Conservation (phyloP, 2,329 filamentous ascomycete species). For the Paecilomyces sp. region DNA sequence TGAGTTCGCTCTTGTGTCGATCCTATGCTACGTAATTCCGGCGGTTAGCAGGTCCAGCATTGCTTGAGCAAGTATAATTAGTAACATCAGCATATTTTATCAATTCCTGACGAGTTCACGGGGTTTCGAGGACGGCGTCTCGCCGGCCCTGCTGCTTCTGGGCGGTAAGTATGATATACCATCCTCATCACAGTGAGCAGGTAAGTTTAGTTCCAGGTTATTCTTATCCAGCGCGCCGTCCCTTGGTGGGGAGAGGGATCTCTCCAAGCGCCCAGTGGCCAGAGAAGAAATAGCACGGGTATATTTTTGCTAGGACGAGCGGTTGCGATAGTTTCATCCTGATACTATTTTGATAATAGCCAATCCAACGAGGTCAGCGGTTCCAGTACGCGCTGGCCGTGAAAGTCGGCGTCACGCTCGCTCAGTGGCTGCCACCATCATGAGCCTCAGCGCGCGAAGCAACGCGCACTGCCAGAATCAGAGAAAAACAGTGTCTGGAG, state of each 20-base stretch:
- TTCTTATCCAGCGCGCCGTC: neutral
- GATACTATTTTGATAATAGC: conserved; percentile 17
- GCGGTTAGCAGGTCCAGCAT: neutral
- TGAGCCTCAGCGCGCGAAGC: neutral
- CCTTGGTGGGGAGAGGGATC: neutral
- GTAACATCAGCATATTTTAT: conserved; percentile 11
- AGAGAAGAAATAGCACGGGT: conserved; percentile 5
- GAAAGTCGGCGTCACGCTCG: conserved; percentile 15
- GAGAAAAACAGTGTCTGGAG: neutral
- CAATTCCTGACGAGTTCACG: neutral
- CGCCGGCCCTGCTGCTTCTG: neutral
- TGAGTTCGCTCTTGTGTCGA: conserved; percentile 9
- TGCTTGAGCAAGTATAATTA: conserved; percentile 17
- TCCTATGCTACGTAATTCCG: conserved; percentile 10
- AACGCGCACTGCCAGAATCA: conserved; percentile 1
- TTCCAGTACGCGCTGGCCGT: conserved; percentile 19
- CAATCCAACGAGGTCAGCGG: conserved; percentile 3
- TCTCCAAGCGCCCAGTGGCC: neutral
- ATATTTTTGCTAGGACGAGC: conserved; percentile 1
- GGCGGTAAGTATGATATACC: conserved; percentile 3
- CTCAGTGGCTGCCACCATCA: conserved; percentile 12
- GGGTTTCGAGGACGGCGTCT: neutral
- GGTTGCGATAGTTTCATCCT: conserved; percentile 13
- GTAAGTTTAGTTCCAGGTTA: neutral
- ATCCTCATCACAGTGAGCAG: neutral